These are phyloP conservation scores for Daedaleopsis sinensis DNA, from an alignment of 768 basidiomycete genomes.

Conservation along the genomic window DNA sequence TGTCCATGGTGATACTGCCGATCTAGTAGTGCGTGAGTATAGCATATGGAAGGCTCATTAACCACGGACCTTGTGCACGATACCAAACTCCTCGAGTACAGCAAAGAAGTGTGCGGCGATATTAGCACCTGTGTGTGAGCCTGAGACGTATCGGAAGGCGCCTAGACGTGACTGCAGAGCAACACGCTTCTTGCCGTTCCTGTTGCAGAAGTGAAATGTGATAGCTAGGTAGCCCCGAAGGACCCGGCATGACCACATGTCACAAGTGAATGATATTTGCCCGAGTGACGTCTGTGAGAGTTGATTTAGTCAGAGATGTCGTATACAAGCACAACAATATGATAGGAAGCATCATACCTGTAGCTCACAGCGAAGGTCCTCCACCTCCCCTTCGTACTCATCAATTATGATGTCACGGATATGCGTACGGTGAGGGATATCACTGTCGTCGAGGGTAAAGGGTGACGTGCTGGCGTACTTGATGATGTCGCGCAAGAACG, in stretches of 20 bases:
- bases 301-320: background rate
- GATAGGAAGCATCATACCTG: too few relatives aligned
- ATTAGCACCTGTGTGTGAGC: constrained; percentile 27
- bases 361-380: constrained; percentile 27
- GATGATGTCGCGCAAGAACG: constrained; percentile 36
- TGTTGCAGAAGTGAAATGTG: constrained; percentile 7
- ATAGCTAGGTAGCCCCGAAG: constrained; percentile 12
- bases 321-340: too few relatives aligned
- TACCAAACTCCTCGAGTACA: constrained; percentile 3
- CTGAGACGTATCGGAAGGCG: constrained; percentile 35
- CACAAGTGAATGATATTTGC: constrained; percentile 7
- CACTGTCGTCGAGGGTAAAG: constrained; percentile 27
- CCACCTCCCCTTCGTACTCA: constrained; percentile 26
- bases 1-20: constrained; percentile 39
- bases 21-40: background rate
- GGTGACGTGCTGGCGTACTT: constrained; percentile 29
- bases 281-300: background rate
- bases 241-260: constrained; percentile 6
- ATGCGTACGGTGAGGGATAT: constrained; percentile 40
- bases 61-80: background rate
- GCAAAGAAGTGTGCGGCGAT: background rate
- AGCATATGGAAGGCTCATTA: too few relatives aligned
- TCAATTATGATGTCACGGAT: constrained; percentile 33
- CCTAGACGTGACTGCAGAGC: constrained; percentile 29
- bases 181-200: constrained; percentile 25